Evolutionary conservation across 129 eudicot genomes (phyloP).

Genomic region (Solidago caesia): DNA sequence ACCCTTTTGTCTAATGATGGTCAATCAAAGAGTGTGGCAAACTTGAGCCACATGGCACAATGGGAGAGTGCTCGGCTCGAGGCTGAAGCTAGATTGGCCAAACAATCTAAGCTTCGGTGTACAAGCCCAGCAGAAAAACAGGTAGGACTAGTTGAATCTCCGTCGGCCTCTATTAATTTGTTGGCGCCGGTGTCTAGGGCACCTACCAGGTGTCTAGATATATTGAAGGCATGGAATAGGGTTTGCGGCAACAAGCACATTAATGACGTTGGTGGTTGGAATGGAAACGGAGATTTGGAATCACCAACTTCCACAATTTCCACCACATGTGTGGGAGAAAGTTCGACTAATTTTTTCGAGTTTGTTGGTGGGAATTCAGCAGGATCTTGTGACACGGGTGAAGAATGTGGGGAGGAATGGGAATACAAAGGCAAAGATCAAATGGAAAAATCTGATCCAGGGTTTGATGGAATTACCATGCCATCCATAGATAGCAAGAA

Average conservation of each 20-base stretch:
- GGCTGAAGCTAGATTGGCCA: conserved; percentile 86
- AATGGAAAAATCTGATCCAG: conserved; percentile 11
- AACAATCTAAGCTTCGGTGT: conserved; percentile 68
- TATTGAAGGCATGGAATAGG: conserved; percentile 66
- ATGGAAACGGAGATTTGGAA: conserved; percentile 43
- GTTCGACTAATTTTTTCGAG: conserved; percentile 46
- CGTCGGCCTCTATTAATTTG: conserved; percentile 24
- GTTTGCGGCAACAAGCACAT: conserved; percentile 39
- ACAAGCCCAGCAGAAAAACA: conserved; percentile 18
- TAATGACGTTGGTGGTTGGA: conserved; percentile 20
- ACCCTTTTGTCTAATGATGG: conserved; percentile 46
- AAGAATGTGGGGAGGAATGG: conserved; percentile 54
- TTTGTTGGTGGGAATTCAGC: conserved; percentile 49
- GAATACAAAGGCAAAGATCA: conserved; percentile 41
- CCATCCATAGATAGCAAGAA: conserved; percentile 10
- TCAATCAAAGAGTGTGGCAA: conserved; percentile 69
- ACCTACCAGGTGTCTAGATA: conserved; percentile 53
- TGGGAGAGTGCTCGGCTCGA: conserved; percentile 98
- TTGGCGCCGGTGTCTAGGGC: conserved; percentile 6
- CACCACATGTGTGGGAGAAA: conserved; percentile 43
- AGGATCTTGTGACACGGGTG: conserved; percentile 45
- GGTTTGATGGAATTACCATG: conserved; percentile 19
- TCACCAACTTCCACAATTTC: conserved; percentile 81
- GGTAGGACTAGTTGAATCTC: conserved; percentile 17
- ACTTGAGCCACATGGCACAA: conserved; percentile 97